Evolutionary conservation across 2,329 filamentous ascomycete genomes (phyloP).

Genomic region (Alternaria alternata): DNA sequence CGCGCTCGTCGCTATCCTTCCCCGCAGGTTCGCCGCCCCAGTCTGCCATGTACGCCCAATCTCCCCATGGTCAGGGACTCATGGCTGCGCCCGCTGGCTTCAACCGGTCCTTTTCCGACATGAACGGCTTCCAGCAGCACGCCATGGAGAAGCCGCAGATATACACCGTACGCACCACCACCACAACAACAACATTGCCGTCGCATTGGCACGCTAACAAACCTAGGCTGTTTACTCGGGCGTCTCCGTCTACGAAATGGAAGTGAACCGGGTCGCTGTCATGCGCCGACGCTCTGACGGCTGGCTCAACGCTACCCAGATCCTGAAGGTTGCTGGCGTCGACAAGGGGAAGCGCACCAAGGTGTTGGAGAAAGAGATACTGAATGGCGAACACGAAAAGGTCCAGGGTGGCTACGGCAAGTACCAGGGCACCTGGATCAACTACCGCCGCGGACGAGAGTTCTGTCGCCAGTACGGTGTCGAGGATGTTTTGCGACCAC

Average conservation of each 20-base stretch:
- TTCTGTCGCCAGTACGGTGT: slow-evolving; percentile 84
- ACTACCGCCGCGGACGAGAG: slow-evolving; percentile 88
- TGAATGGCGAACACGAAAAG: slow-evolving; percentile 96
- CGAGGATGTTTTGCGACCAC: slow-evolving; percentile 76
- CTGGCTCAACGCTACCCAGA: slow-evolving; percentile 98
- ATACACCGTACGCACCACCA: slow-evolving; percentile 59
- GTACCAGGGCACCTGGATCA: slow-evolving; percentile 99
- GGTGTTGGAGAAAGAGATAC: slow-evolving; percentile 96
- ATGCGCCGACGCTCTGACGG: slow-evolving; percentile 96
- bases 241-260: slow-evolving; percentile 98
- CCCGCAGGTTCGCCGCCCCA: slow-evolving; percentile 41
- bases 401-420: slow-evolving; percentile 98
- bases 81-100: slow-evolving; percentile 47
- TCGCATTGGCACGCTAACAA: slow-evolving; percentile 59
- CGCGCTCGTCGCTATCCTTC: slow-evolving; percentile 40
- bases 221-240: slow-evolving; percentile 84
- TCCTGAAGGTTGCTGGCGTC: slow-evolving; percentile 95
- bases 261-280: slow-evolving; percentile 89
- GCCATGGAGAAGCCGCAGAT: slow-evolving; percentile 59
- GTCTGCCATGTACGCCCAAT: slow-evolving; percentile 45
- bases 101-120: slow-evolving; percentile 51
- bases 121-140: slow-evolving; percentile 45
- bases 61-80: slow-evolving; percentile 40
- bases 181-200: slow-evolving; percentile 60
- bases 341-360: slow-evolving; percentile 98